Evolutionary conservation across 495 filamentous ascomycete species (phyloP).

Genomic region (Durotheca rogersii): DNA sequence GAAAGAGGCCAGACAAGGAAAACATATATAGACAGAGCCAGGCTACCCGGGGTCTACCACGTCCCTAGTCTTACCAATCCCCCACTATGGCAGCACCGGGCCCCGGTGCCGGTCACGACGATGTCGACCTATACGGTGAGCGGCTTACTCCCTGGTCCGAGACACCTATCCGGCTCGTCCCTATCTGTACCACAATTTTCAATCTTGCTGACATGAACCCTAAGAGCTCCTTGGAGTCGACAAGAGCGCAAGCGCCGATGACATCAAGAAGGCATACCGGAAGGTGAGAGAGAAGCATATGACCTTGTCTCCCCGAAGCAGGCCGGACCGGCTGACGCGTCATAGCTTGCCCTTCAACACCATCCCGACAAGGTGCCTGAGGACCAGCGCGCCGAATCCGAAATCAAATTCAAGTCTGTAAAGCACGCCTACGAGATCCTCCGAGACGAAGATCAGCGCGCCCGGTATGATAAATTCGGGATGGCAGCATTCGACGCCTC

Average conservation of each 20-base stretch:
- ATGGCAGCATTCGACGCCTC: conserved; percentile 86
- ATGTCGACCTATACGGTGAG: conserved; percentile 70
- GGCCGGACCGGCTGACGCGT: conserved; percentile 21
- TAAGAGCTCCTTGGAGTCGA: conserved; percentile 75
- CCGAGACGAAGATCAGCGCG: conserved; percentile 89
- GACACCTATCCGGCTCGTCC: too few relatives aligned
- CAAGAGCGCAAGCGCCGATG: conserved; percentile 68
- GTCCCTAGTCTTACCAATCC: conserved; percentile 1
- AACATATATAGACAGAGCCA: too few relatives aligned
- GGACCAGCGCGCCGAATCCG: conserved; percentile 76
- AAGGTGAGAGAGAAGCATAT: conserved; percentile 61
- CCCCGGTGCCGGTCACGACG: conserved; percentile 41
- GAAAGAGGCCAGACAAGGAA: not conserved
- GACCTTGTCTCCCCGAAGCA: not conserved
- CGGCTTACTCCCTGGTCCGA: not conserved
- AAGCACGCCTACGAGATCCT: conserved; percentile 97
- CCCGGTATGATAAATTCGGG: conserved; percentile 88
- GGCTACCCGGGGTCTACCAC: conserved; percentile 11
- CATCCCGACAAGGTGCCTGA: conserved; percentile 97
- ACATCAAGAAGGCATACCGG: conserved; percentile 96
- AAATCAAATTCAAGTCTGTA: conserved; percentile 85
- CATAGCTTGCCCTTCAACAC: conserved; percentile 77
- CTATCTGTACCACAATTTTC: not conserved
- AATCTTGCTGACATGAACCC: conserved; percentile 17
- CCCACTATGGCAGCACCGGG: conserved; percentile 42